phyloP scores from a whole-genome alignment of 1,284 basidiomycete species.

The Moesziomyces antarcticus region DNA sequence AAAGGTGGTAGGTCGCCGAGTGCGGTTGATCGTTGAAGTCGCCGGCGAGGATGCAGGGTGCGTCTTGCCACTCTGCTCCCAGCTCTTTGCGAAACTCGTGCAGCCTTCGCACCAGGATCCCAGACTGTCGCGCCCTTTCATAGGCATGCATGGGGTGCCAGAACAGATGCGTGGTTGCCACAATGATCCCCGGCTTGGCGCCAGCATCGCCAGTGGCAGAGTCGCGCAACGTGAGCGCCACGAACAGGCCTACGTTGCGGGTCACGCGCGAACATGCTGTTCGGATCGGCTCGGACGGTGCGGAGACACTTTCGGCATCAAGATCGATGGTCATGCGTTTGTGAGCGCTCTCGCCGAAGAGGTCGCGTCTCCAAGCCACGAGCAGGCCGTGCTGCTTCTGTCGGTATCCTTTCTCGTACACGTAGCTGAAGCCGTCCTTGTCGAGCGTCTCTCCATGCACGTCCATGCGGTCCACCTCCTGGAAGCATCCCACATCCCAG shows the following conservation, averaged over 20 bases:
- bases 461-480: conserved; percentile 68
- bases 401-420: conserved; percentile 63
- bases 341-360: conserved; percentile 25
- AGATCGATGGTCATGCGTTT: conserved; percentile 40
- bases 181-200: conserved; percentile 72
- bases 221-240: conserved; percentile 49
- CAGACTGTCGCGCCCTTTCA: conserved; percentile 79
- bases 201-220: conserved; percentile 2
- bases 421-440: conserved; percentile 53
- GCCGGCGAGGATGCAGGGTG: conserved; percentile 85
- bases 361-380: conserved; percentile 55
- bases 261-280: conserved; percentile 51
- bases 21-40: conserved; percentile 93
- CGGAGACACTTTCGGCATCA: conserved; percentile 46
- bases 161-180: conserved; percentile 88
- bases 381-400: conserved; percentile 66
- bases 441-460: conserved; percentile 56
- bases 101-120: conserved; percentile 76
- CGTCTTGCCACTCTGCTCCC: conserved; percentile 71
- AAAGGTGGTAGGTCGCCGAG: conserved; percentile 85
- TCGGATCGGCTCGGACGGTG: conserved; percentile 10
- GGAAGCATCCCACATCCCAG: conserved; percentile 69
- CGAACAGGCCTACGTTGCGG: conserved; percentile 57
- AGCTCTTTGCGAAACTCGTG: conserved; percentile 71
- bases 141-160: conserved; percentile 86